Conservation (phyloP, 2,329 filamentous ascomycete genomes). For the Aspergillus pseudonomiae region DNA sequence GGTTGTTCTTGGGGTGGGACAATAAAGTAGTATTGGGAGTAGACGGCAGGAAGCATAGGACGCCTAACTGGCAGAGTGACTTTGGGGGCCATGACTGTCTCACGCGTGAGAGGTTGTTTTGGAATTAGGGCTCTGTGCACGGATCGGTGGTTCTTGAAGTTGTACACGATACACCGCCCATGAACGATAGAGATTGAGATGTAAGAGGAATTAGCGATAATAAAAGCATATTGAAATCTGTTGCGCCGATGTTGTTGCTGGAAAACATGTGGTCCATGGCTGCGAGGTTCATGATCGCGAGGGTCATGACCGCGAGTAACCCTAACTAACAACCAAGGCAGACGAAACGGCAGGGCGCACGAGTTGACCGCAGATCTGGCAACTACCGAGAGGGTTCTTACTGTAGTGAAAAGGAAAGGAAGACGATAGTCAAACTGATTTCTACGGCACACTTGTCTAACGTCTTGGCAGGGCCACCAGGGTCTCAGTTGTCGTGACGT, state of each 20-base stretch:
- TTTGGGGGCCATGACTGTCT: neutral
- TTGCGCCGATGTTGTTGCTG: no score
- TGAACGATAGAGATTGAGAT: neutral
- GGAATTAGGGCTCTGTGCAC: neutral
- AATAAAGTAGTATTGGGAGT: neutral
- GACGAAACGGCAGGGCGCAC: no score
- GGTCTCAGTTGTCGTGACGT: constrained; percentile 1
- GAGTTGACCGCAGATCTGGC: neutral
- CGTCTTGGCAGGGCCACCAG: neutral
- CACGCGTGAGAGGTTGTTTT: neutral
- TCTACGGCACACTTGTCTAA: neutral
- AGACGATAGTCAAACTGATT: neutral
- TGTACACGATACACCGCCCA: neutral
- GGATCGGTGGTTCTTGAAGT: neutral
- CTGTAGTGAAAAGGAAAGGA: no score
- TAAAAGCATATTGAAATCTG: no score
- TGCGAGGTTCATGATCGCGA: no score
- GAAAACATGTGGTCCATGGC: no score
- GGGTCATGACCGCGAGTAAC: no score
- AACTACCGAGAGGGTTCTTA: neutral
- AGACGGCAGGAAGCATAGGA: neutral
- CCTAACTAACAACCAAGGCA: no score
- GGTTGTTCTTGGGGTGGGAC: neutral
- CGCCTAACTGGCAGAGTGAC: neutral
- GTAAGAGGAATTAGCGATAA: no score